Conservation (phyloP, 805 yeast genomes). For the Myxozyma mucilagina region DNA sequence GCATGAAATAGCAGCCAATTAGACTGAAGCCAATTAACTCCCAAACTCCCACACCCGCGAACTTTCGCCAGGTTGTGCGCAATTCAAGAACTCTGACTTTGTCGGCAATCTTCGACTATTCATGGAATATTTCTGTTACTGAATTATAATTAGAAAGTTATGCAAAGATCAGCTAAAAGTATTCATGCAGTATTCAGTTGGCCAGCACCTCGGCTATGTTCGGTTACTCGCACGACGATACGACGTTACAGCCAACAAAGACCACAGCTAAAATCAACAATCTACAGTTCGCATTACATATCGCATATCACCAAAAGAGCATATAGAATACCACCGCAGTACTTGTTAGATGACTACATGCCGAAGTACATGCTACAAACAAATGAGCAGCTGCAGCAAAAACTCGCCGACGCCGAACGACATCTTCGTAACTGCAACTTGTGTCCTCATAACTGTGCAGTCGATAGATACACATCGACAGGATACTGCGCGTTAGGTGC, state of each 20-base stretch:
- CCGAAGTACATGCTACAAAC: slow-evolving; percentile 22
- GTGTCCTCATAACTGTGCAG: slow-evolving; percentile 32
- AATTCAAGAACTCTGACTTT: no score
- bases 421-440: slow-evolving; percentile 25
- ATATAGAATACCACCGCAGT: slow-evolving; percentile 31
- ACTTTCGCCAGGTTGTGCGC: no score
- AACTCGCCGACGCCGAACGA: slow-evolving; percentile 19
- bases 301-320: not conserved
- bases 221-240: no score
- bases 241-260: not conserved
- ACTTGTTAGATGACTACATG: slow-evolving; percentile 29
- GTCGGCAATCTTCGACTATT: no score
- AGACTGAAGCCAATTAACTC: no score
- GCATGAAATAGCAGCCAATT: no score
- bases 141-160: no score
- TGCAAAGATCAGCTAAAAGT: no score
- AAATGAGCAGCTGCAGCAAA: slow-evolving; percentile 6
- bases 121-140: no score
- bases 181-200: no score
- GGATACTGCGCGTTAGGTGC: slow-evolving; percentile 32
- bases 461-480: slow-evolving; percentile 27
- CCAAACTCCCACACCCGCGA: no score
- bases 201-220: no score
- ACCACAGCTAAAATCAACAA: slow-evolving; percentile 1
- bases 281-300: not conserved